These are phyloP conservation scores for Paratrypanosoma confusum DNA, from an alignment of 208 protist genomes.

Conservation along the genomic window DNA sequence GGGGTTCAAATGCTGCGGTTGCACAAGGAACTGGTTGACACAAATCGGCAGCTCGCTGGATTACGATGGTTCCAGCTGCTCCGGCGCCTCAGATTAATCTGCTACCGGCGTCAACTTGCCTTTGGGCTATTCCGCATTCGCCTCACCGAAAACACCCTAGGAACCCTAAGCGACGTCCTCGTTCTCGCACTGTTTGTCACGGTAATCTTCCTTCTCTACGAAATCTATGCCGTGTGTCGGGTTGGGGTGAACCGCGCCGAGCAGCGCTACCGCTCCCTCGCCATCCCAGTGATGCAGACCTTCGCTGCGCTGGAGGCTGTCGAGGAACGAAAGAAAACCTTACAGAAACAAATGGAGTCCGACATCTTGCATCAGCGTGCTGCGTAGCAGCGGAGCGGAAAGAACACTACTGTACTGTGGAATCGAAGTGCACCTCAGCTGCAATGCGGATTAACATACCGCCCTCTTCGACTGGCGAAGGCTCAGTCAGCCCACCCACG, in stretches of 20 bases:
- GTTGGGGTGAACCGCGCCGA: slow-evolving; percentile 62
- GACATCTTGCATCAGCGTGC: slow-evolving; percentile 45
- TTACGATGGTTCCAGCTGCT: slow-evolving; percentile 18
- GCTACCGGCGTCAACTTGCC: slow-evolving; percentile 39
- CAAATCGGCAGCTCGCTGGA: slow-evolving; percentile 12
- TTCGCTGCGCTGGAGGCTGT: slow-evolving; percentile 64
- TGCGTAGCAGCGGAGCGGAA: too few species aligned
- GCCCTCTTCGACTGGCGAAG: too few species aligned
- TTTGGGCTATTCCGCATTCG: slow-evolving; percentile 48
- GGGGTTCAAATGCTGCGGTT: slow-evolving; percentile 46
- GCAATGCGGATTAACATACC: too few species aligned
- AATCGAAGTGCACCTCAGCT: too few species aligned
- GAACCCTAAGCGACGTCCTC: slow-evolving; percentile 60
- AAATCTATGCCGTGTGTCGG: slow-evolving; percentile 66
- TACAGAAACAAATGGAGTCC: slow-evolving; percentile 59
- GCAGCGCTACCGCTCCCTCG: slow-evolving; percentile 62
- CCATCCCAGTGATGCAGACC: slow-evolving; percentile 70
- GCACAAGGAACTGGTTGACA: slow-evolving; percentile 52
- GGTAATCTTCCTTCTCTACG: slow-evolving; percentile 58
- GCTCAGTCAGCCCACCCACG: too few species aligned
- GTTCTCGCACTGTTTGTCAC: slow-evolving; percentile 59
- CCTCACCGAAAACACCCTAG: slow-evolving; percentile 40
- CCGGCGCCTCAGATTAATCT: slow-evolving; percentile 15
- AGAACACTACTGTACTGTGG: too few species aligned
- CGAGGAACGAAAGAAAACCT: slow-evolving; percentile 27